These are phyloP conservation scores for Paradendryphiella salina DNA, from an alignment of 2,329 filamentous ascomycete genomes.

Conservation along the genomic window DNA sequence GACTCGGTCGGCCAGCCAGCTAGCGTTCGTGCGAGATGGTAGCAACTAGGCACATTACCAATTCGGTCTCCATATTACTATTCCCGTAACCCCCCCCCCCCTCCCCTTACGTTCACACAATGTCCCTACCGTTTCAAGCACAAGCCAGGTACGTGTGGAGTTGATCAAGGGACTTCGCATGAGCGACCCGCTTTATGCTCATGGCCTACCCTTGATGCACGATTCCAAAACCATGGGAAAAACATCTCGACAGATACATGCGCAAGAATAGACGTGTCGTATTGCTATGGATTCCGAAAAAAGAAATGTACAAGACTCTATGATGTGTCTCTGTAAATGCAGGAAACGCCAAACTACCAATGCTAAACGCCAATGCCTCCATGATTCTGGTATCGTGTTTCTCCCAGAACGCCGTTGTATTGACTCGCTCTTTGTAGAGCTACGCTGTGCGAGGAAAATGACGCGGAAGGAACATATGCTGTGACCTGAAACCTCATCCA, in stretches of 20 bases:
- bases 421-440: neutral
- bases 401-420: conserved; percentile 5
- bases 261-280: neutral
- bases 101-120: neutral
- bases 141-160: neutral
- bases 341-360: conserved; percentile 2
- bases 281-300: conserved; percentile 5
- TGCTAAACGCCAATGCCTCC: neutral
- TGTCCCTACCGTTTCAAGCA: conserved; percentile 5
- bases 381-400: conserved; percentile 5
- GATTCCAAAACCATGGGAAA: neutral
- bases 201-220: neutral
- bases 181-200: conserved; percentile 9
- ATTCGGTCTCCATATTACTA: neutral
- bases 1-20: no score
- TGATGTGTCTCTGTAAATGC: neutral
- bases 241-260: neutral
- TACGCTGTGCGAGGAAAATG: conserved; percentile 1
- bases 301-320: neutral
- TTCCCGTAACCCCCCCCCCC: no score
- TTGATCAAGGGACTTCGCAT: conserved; percentile 6
- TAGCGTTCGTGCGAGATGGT: no score
- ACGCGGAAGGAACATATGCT: neutral
- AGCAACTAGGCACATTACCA: no score
- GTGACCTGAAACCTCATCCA: neutral